Base-by-base conservation (phyloP, 306 rosid species). In the Dryas alaskensis region DNA sequence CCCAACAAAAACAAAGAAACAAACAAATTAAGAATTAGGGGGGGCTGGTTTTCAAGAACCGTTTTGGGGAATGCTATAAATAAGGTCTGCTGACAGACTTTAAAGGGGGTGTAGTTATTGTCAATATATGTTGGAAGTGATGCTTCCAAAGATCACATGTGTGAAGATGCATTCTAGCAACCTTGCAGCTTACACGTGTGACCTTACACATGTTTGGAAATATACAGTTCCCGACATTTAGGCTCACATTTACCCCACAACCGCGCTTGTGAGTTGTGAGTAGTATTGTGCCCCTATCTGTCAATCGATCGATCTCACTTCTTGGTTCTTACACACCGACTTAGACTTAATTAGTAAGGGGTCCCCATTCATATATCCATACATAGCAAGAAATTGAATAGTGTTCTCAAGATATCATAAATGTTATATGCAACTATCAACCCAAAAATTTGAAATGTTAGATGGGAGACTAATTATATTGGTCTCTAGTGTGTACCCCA, bases 351-450 rank as follows among this genome's bases (percentile, higher is more conserved):
- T 31, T 31, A 1, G 6, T 60, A 27, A 58, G 27, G 19, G 76
- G 16, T 14, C 14, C 76, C 76, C 45, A 12, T 25, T 19, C 2
- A 31, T 31, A 31, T 31, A 37, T 40, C 4, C 64, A 69, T 39
- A 45, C 60, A 8, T 5, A 51, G 75, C 10, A 71, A 46, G 12
- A 25, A 46, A 82, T 66, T 82, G 40, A 66, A 22, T 70, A 12
- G 59, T 43, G n/a, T 65, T 22, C 53, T 22, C 53, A 10, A 14
- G 0, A 31, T 40, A 39, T 65, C 53, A 69, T 78, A 51, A 78
- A 78, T 82, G 60, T 31, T 50, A 9, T 37, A 3, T 10, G 47
- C 37, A 69, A 3, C 4, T 69, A 16, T 69, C 49, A 69, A 51
- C 55, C 27, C 4, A 42, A 39, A 45, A 45, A 7, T 10, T 22